phyloP scores from a whole-genome alignment of 202 grass and related monocot genomes.

The Setaria italica region DNA sequence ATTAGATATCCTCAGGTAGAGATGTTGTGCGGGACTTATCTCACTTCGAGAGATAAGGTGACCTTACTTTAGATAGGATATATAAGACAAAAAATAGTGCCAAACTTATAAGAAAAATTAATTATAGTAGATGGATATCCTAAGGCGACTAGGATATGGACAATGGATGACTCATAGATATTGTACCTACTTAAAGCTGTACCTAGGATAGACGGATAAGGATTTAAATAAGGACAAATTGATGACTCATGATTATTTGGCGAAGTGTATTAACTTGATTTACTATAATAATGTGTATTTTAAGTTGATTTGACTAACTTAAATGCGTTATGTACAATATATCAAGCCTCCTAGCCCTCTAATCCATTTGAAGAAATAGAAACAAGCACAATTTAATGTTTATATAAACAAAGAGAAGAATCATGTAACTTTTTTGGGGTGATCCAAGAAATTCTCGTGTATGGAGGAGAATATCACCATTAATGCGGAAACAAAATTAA shows the following conservation, averaged over 20 bases:
- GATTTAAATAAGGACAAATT: constrained; percentile 1
- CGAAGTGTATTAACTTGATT: not conserved
- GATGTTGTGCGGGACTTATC: not conserved
- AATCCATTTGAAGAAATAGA: not conserved
- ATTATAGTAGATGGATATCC: not conserved
- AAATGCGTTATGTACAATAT: not conserved
- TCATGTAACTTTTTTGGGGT: not conserved
- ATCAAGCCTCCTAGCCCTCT: not conserved
- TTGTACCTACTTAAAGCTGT: not conserved
- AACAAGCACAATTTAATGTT: not conserved
- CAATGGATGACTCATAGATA: not conserved
- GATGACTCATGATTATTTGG: not conserved
- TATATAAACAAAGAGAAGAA: not conserved
- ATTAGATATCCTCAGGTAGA: not conserved
- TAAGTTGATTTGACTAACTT: not conserved
- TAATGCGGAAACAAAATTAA: not conserved
- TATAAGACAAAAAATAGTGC: not conserved
- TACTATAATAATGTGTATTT: not conserved
- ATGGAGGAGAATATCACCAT: not conserved
- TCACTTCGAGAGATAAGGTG: not conserved
- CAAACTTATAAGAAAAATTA: not conserved
- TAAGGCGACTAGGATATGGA: not conserved
- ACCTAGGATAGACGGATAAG: not conserved
- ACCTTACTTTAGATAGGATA: not conserved
- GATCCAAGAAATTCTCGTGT: not conserved